phyloP scores from a whole-genome alignment of 106 monocot species.

The Narthecium ossifragum region DNA sequence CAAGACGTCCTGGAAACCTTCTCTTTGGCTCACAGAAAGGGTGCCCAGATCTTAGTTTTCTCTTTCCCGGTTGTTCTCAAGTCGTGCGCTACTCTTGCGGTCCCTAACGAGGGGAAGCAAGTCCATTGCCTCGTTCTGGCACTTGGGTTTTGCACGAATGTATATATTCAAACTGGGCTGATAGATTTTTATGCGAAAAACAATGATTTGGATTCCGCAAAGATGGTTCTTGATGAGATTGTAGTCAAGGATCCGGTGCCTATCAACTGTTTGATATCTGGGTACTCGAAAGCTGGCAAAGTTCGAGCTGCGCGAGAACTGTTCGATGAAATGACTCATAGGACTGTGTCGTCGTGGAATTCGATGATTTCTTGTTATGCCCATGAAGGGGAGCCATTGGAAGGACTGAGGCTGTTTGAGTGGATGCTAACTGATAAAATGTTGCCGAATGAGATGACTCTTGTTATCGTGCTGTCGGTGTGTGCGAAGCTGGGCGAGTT shows the following conservation, averaged over 20 bases:
- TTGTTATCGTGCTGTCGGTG: conserved; percentile 66
- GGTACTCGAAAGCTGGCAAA: conserved; percentile 62
- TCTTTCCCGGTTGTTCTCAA: conserved; percentile 59
- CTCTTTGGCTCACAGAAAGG: conserved; percentile 29
- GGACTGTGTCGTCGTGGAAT: conserved; percentile 77
- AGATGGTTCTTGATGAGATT: conserved; percentile 46
- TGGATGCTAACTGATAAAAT: conserved; percentile 41
- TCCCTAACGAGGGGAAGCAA: conserved; percentile 32
- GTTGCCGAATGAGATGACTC: conserved; percentile 50
- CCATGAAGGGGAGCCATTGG: conserved; percentile 39
- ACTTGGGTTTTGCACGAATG: conserved; percentile 37
- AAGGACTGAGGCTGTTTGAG: conserved; percentile 70
- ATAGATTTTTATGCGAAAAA: conserved; percentile 74
- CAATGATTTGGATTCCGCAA: conserved; percentile 47
- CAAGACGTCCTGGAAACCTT: conserved; percentile 25
- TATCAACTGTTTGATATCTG: conserved; percentile 76
- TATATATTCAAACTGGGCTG: conserved; percentile 61
- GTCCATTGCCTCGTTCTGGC: conserved; percentile 43
- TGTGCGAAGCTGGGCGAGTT: conserved; percentile 72
- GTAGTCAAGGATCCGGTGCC: conserved; percentile 62
- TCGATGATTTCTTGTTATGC: conserved; percentile 86
- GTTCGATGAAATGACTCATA: conserved; percentile 63
- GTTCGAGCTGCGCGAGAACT: conserved; percentile 41
- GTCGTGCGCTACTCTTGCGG: conserved; percentile 41
- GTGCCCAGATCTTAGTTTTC: conserved; percentile 23